A percentile compares a stretch with the other conserved stretches of the same genome.
phyloP scores from a whole-genome alignment of 1,284 basidiomycete species.

The Ustanciosporium gigantosporum region DNA sequence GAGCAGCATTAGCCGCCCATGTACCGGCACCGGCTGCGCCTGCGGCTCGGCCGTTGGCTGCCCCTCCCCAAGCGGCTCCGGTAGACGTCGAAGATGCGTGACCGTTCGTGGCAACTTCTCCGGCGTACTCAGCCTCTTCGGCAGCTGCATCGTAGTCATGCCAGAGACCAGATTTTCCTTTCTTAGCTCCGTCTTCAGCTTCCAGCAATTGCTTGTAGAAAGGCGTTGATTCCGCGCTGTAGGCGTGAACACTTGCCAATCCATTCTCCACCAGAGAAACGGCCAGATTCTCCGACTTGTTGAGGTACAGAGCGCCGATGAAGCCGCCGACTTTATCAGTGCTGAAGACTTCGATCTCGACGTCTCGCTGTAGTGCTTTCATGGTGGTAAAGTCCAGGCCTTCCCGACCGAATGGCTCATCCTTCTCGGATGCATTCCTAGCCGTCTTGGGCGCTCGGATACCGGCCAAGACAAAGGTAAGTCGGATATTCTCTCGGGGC shows the following conservation, averaged over 20 bases:
- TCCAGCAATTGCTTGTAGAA: conserved; percentile 79
- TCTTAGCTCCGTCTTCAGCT: conserved; percentile 70
- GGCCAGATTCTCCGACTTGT: conserved; percentile 75
- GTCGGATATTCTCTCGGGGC: conserved; percentile 44
- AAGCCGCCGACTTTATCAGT: conserved; percentile 95
- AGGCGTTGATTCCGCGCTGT: conserved; percentile 78
- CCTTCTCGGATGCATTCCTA: conserved; percentile 76
- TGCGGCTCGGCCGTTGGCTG: conserved; percentile 1
- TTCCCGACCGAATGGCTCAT: conserved; percentile 85
- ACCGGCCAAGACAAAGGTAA: conserved; percentile 58
- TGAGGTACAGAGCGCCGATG: conserved; percentile 83
- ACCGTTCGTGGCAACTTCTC: conserved; percentile 1
- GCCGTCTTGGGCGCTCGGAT: conserved; percentile 63
- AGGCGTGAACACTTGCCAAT: conserved; percentile 77
- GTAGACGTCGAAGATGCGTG: neutral
- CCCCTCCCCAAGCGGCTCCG: conserved; percentile 10
- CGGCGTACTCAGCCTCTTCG: conserved; percentile 21
- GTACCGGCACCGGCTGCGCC: conserved; percentile 1
- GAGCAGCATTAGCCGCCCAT: conserved; percentile 11
- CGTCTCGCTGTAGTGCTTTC: conserved; percentile 88
- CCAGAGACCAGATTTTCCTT: conserved; percentile 75
- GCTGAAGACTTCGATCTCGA: conserved; percentile 85
- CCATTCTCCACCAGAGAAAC: conserved; percentile 82
- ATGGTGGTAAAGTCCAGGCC: conserved; percentile 78
- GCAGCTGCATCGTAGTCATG: conserved; percentile 65